A percentile compares a stretch with the other conserved stretches of the same genome.
Evolutionary conservation across 345 rosid genomes (phyloP).

Genomic region (Balakata baccata): DNA sequence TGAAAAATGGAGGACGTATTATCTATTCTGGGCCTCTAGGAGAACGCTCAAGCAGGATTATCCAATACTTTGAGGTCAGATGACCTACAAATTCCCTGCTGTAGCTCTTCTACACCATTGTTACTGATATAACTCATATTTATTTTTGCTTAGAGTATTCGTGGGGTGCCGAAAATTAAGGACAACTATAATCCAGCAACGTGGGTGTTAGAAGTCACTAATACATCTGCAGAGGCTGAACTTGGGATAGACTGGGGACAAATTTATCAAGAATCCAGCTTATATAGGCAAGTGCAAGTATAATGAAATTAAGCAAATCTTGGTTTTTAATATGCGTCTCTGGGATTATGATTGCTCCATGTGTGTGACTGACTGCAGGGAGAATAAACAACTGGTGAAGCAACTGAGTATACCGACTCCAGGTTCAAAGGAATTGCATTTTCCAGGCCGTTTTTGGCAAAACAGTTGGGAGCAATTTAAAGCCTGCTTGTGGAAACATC

Average conservation of each 20-base stretch:
- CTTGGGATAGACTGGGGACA: conserved; percentile 59
- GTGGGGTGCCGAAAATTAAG: conserved; percentile 56
- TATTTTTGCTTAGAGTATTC: conserved; percentile 38
- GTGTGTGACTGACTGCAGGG: conserved; percentile 28
- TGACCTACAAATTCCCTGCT: not conserved
- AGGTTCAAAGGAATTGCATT: conserved; percentile 53
- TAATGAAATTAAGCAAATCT: not conserved
- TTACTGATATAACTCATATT: not conserved
- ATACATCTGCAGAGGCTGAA: conserved; percentile 52
- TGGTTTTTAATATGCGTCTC: not conserved
- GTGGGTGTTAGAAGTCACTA: conserved; percentile 76
- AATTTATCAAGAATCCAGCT: conserved; percentile 44
- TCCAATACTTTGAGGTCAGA: conserved; percentile 67
- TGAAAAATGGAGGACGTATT: conserved; percentile 67
- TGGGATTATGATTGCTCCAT: not conserved
- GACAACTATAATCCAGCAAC: conserved; percentile 76
- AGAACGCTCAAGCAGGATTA: conserved; percentile 48
- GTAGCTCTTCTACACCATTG: not conserved
- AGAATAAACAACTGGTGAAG: conserved; percentile 44
- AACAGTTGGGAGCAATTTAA: conserved; percentile 65
- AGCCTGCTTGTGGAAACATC: conserved; percentile 73
- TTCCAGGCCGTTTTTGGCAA: conserved; percentile 49
- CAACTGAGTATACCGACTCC: conserved; percentile 42
- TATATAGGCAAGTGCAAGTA: conserved; percentile 45
- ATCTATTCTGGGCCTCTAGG: conserved; percentile 75